These are phyloP conservation scores for Trametes villosa DNA, from an alignment of 768 basidiomycete species.

Conservation along the genomic window DNA sequence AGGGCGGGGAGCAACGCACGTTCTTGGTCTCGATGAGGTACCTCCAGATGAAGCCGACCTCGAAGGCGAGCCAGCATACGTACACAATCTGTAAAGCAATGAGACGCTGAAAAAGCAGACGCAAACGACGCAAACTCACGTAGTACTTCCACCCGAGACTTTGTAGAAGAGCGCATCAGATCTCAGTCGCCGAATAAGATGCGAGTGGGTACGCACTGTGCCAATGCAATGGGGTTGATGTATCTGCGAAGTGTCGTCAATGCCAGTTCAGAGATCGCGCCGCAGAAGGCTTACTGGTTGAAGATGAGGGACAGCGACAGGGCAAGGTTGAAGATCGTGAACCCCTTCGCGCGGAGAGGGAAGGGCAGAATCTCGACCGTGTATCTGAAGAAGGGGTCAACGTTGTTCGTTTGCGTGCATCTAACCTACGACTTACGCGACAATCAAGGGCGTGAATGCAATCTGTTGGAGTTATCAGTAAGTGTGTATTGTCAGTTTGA, in stretches of 20 bases:
- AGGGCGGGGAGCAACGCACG: slow-evolving; percentile 15
- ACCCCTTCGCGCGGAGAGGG: slow-evolving; percentile 53
- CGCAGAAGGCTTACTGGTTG: slow-evolving; percentile 38
- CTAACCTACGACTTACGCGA: slow-evolving; percentile 11
- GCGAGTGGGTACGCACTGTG: slow-evolving; percentile 11
- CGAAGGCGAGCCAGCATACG: slow-evolving; percentile 45
- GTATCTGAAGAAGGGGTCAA: slow-evolving; percentile 34
- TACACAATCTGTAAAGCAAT: slow-evolving; percentile 38
- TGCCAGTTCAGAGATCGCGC: not conserved
- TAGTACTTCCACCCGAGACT: slow-evolving; percentile 52
- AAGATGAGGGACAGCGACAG: slow-evolving; percentile 52
- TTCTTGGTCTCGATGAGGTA: slow-evolving; percentile 46
- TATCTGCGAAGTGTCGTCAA: slow-evolving; percentile 14
- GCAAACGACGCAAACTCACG: slow-evolving; percentile 21
- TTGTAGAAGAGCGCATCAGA: not conserved
- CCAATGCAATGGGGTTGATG: slow-evolving; percentile 48
- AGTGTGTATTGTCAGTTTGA: not conserved
- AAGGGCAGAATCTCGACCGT: slow-evolving; percentile 56
- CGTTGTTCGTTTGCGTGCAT: not conserved
- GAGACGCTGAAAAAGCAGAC: not conserved
- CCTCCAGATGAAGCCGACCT: slow-evolving; percentile 43
- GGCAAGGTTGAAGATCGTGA: slow-evolving; percentile 50
- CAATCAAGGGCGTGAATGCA: slow-evolving; percentile 31
- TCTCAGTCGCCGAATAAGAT: too few relatives aligned
- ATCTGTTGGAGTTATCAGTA: slow-evolving; percentile 15